Percentiles rank a stretch among this genome's conserved stretches.
Evolutionary conservation across 2,329 filamentous ascomycete genomes (phyloP).

Genomic region (Penicillium sp.): DNA sequence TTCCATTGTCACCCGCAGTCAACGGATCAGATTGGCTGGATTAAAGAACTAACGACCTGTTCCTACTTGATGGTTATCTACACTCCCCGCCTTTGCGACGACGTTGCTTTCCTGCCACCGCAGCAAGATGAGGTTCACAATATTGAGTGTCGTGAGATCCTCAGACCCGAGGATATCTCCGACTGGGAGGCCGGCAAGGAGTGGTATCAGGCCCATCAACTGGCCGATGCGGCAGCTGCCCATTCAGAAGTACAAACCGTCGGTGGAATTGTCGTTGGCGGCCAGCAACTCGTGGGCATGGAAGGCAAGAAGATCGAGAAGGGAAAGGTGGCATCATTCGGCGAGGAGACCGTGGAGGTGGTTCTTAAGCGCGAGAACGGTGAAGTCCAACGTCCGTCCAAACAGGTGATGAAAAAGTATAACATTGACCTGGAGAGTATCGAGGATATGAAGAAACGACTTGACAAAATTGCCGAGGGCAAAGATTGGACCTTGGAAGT

Average conservation of each 20-base stretch:
- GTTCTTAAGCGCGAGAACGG: constrained; percentile 65
- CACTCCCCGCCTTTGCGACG: constrained; percentile 83
- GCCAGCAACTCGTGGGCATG: constrained; percentile 57
- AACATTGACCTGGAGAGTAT: constrained; percentile 69
- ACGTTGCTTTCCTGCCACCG: constrained; percentile 82
- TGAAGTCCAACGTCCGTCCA: constrained; percentile 61
- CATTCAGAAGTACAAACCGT: constrained; percentile 49
- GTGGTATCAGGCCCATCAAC: constrained; percentile 37
- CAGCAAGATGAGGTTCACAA: constrained; percentile 74
- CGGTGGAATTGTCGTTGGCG: constrained; percentile 64
- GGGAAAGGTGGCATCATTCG: constrained; percentile 58
- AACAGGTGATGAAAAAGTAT: constrained; percentile 69
- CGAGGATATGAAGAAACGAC: constrained; percentile 68
- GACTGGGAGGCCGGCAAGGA: constrained; percentile 51
- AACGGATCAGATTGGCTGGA: constrained; percentile 80
- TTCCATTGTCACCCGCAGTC: constrained; percentile 78
- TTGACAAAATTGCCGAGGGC: constrained; percentile 70
- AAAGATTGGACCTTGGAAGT: constrained; percentile 81
- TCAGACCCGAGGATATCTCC: constrained; percentile 59
- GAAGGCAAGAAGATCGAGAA: constrained; percentile 62
- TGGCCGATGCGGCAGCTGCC: constrained; percentile 36
- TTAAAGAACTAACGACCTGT: constrained; percentile 90
- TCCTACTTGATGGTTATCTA: constrained; percentile 92
- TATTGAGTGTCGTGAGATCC: constrained; percentile 75
- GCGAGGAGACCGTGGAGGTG: constrained; percentile 51